Evolutionary conservation across 768 basidiomycete species (phyloP), one percentile per base, ranked within the genome.

Genomic region (Favolaschia claudopus): DNA sequence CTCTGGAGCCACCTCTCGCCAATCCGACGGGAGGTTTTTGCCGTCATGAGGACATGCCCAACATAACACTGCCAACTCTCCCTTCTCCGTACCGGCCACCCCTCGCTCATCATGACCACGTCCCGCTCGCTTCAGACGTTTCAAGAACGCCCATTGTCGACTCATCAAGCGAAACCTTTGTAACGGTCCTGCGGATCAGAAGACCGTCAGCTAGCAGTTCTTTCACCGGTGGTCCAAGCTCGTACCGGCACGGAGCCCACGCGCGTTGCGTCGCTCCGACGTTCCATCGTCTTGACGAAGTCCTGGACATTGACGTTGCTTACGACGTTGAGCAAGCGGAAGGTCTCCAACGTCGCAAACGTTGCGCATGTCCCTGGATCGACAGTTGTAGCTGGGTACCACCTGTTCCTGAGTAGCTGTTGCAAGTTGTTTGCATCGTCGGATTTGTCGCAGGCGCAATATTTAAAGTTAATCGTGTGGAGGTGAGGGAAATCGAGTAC

Each of bases 41-140:
- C 37, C 50, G 9, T 42, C 32, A 5, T 60, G 61, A 2, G 66
- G 64, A 20, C 66, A 67, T 4, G 64, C 50, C 64, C 63, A 64
- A 31, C 66, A 67, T 10, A 46, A 24, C 2, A 62, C 60, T 2
- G 66, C 61, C 4, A 37, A 34, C 9, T 28, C 60, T 1, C 66
- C 66, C 2, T 32, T 19, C n/a, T 14, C 9, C 4, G 64, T 65
- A 1, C n/a, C 10, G 13, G 15, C 2, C 22, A 67, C 13, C 2
- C 45, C 43, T 1, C n/a, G 20, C 1, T 15, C 1, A 10, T 52
- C 52, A 25, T 65, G 57, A 0, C 27, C 63, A 4, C 60, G 29
- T 4, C 64, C 64, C 2, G 66, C 51, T 7, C 58, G 64, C 31
- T 58, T 60, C 29, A 44, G 14, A 1, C 48, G 48, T 8, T 38